These are phyloP conservation scores for Candida palmyrensis DNA, from an alignment of 805 yeast species.

Conservation along the genomic window DNA sequence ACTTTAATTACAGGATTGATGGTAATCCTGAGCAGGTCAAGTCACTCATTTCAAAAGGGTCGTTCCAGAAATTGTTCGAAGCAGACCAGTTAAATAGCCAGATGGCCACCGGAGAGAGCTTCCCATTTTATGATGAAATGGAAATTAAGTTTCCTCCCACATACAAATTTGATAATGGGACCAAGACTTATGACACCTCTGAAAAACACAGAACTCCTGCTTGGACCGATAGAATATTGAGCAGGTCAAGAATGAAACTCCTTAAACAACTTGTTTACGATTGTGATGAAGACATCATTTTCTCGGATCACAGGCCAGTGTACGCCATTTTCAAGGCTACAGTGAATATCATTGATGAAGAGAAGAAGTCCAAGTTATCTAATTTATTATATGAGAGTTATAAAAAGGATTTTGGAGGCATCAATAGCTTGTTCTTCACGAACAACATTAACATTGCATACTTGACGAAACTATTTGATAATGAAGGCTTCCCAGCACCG, in stretches of 20 bases:
- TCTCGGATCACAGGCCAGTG: constrained; percentile 92
- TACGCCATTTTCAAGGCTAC: constrained; percentile 62
- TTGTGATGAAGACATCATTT: constrained; percentile 49
- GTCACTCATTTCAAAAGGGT: constrained; percentile 37
- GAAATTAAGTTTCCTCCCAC: constrained; percentile 84
- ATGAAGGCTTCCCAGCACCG: constrained; percentile 71
- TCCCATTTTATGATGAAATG: constrained; percentile 79
- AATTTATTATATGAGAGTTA: constrained; percentile 54
- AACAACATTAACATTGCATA: constrained; percentile 19
- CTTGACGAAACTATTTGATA: constrained; percentile 19
- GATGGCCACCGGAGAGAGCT: constrained; percentile 67
- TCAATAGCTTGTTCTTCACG: constrained; percentile 31
- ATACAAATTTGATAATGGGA: constrained; percentile 88
- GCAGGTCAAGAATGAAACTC: constrained; percentile 48
- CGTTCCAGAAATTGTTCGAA: constrained; percentile 52
- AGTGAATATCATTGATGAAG: constrained; percentile 63
- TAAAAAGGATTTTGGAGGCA: constrained; percentile 42
- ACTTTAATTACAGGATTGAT: constrained; percentile 80
- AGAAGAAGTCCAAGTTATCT: constrained; percentile 48
- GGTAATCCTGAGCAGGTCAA: constrained; percentile 70
- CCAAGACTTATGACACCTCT: constrained; percentile 75
- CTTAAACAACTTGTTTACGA: constrained; percentile 59
- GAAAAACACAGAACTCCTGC: constrained; percentile 94
- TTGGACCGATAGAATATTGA: constrained; percentile 91
- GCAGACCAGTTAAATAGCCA: constrained; percentile 77